These are phyloP conservation scores for Abrus pulchellus DNA, from an alignment of 306 rosid genomes.

Conservation along the genomic window DNA sequence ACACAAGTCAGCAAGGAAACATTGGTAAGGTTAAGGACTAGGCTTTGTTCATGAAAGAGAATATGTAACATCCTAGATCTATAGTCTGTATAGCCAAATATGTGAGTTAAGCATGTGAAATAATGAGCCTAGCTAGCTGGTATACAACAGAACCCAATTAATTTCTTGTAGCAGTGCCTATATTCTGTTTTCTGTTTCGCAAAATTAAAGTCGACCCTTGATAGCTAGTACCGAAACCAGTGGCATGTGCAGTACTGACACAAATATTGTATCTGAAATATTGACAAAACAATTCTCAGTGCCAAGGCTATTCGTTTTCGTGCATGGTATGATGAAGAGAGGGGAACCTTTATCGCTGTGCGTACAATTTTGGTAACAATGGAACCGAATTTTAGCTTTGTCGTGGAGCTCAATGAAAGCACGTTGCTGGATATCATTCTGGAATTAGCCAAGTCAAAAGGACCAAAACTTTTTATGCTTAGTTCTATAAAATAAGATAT, in stretches of 20 bases:
- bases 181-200: conserved; percentile 36
- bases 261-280: conserved; percentile 46
- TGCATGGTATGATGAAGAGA: conserved; percentile 17
- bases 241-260: conserved; percentile 57
- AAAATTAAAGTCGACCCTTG: conserved; percentile 46
- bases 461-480: conserved; percentile 43
- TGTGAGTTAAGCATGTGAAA: conserved; percentile 55
- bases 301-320: conserved; percentile 34
- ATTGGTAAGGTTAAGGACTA: conserved; percentile 27
- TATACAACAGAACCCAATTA: conserved; percentile 36
- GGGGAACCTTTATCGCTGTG: conserved; percentile 33
- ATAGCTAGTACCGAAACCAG: conserved; percentile 26
- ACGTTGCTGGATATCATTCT: conserved; percentile 5
- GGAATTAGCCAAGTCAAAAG: conserved; percentile 19
- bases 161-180: conserved; percentile 36
- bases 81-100: conserved; percentile 37
- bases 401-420: conserved; percentile 42
- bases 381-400: conserved; percentile 49
- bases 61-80: conserved; percentile 43
- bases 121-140: conserved; percentile 44
- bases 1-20: conserved; percentile 27
- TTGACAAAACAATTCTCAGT: conserved; percentile 43
- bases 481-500: not conserved
- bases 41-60: conserved; percentile 36
- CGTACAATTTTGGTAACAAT: conserved; percentile 45